A percentile compares a stretch with the other conserved stretches of the same genome.
Conservation (phyloP, 768 basidiomycete genomes). For the Coprinopsis strossmayeri region DNA sequence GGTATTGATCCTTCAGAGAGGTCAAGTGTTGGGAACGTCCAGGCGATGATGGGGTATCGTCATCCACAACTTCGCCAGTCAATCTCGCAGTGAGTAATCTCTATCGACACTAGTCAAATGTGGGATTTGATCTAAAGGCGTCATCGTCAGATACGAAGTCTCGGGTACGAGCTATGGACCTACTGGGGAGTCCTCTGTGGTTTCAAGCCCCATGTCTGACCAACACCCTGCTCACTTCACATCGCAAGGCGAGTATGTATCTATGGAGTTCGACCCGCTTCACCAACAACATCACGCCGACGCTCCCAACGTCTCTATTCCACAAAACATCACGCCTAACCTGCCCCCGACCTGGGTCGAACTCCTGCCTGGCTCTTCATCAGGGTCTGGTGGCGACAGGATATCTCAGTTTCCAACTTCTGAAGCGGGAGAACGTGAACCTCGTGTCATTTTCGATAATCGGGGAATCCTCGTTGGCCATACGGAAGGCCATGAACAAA, state of each 20-base stretch:
- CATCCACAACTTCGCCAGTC: too few species aligned
- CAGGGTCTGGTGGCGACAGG: neutral
- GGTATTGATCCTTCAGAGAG: neutral
- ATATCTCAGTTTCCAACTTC: neutral
- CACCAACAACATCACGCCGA: conserved; percentile 1
- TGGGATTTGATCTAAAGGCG: too few species aligned
- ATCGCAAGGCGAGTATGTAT: neutral
- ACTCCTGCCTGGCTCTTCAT: neutral
- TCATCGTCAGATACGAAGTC: neutral
- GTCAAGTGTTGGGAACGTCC: too few species aligned
- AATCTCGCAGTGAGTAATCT: neutral
- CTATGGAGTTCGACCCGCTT: neutral
- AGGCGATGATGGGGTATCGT: neutral
- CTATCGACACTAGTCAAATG: neutral
- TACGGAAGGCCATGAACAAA: too few species aligned
- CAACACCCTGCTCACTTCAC: neutral
- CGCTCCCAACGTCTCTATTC: neutral
- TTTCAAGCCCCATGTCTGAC: too few species aligned
- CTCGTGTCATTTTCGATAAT: too few species aligned
- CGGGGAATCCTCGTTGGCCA: too few species aligned
- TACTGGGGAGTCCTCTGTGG: too few species aligned
- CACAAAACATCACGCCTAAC: neutral
- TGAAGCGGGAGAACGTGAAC: too few species aligned
- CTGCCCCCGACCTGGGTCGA: conserved; percentile 1
- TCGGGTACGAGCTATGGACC: neutral